Conservation (phyloP, 495 filamentous ascomycete species). For the Cercophora samala region DNA sequence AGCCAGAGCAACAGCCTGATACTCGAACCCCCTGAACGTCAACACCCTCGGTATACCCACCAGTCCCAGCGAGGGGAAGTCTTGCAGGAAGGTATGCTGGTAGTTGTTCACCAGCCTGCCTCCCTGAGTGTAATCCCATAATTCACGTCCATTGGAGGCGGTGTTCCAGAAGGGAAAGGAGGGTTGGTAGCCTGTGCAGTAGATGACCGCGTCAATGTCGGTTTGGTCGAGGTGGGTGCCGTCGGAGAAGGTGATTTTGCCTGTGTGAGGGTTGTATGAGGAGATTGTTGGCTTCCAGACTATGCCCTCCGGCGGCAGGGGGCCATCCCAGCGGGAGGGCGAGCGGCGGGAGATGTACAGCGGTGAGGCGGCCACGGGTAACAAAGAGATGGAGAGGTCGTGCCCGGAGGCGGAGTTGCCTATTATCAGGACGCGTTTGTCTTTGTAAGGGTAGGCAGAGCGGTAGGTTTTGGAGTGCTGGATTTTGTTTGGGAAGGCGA, state of each 20-base stretch:
- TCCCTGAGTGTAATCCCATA: constrained; percentile 40
- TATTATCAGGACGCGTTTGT: constrained; percentile 42
- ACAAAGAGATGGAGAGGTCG: constrained; percentile 42
- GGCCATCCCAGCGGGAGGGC: constrained; percentile 45
- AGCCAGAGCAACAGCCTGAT: constrained; percentile 49
- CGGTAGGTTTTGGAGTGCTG: constrained; percentile 49
- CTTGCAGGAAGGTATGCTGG: constrained; percentile 46
- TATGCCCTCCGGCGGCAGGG: constrained; percentile 38
- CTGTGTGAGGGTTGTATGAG: constrained; percentile 32
- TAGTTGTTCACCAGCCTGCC: constrained; percentile 36
- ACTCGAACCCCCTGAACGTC: constrained; percentile 51
- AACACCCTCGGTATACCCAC: constrained; percentile 45
- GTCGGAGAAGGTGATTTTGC: constrained; percentile 45
- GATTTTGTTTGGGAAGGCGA: constrained; percentile 39
- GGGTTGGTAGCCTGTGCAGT: constrained; percentile 48
- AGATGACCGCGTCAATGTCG: constrained; percentile 47
- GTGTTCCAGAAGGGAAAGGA: constrained; percentile 51
- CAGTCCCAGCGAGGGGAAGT: constrained; percentile 40
- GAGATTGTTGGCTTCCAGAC: constrained; percentile 46
- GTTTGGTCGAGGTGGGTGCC: constrained; percentile 29
- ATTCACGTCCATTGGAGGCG: constrained; percentile 34
- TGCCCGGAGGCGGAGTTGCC: constrained; percentile 53
- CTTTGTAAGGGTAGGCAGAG: constrained; percentile 30
- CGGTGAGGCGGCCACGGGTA: constrained; percentile 32
- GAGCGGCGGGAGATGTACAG: constrained; percentile 48